Base-by-base conservation (phyloP, 2,329 filamentous ascomycete species). In the Saccharata proteae region DNA sequence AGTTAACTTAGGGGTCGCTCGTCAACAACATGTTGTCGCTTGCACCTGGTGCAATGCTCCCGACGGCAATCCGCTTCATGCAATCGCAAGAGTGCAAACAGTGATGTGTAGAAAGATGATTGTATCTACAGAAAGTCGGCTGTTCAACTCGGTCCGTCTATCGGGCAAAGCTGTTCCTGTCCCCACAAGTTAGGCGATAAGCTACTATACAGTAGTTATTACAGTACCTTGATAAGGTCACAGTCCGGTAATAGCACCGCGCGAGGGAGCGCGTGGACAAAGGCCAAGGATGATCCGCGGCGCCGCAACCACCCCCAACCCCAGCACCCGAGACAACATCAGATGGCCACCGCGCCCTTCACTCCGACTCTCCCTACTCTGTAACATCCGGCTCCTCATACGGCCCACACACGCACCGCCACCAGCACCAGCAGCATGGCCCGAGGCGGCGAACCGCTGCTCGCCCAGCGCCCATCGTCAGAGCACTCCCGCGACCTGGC, bases 381-480 rank as follows among this genome's bases (percentile, higher is more conserved):
- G 16, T 22, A 21, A 12, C 9, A 12, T 15, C 12, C 12, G 5
- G 9, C 13, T n/a, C 17, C 22, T 7, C 16, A 25, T 25, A 19
- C 14, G 12, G 14, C 27, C 12, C 10, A 15, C 33, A 17, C 28
- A 27, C 29, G 22, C 28, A n/a, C 28, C 3, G 19, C 16, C 11
- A 11, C 21, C 30, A 30, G 12, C 22, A 23, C 30, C 17, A 26
- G 12, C 30, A 40, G 34, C 35, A 62, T 62, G 54, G 41, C 59
- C 18, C 37, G 42, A 34, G 50, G 56, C 41, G 57, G 67, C 34
- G 61, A 69, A 44, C 66, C 69, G 30, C 62, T 74, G 16, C 55
- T 74, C 32, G 59, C 64, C 34, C 58, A 60, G 26, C 66, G 72
- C 37, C 62, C 65, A 14, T 69, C 69, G 26, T 75, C 70, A 16